phyloP scores from a whole-genome alignment of 352 stramenopile genomes.

The Phytophthora brassicae region DNA sequence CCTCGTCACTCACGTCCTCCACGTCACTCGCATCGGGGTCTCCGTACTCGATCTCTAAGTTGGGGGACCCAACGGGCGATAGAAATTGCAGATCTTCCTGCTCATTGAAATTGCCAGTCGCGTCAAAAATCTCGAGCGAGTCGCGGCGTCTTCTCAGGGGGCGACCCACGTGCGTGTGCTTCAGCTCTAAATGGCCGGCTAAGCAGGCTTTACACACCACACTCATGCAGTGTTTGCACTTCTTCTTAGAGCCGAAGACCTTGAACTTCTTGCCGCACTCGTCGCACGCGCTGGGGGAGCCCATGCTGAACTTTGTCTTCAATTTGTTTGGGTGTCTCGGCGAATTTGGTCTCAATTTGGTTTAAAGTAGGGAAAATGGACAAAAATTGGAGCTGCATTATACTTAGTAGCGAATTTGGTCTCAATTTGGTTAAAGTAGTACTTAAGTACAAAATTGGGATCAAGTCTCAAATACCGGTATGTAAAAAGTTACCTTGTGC shows the following conservation, averaged over 20 bases:
- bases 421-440: too few species aligned
- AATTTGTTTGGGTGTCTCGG: too few species aligned
- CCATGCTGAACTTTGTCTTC: too few species aligned
- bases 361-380: too few species aligned
- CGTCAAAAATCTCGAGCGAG: constrained; percentile 31
- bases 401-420: too few species aligned
- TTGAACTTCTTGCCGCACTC: constrained; percentile 80
- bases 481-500: too few species aligned
- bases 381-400: too few species aligned
- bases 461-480: too few species aligned
- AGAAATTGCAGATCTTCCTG: constrained; percentile 61
- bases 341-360: too few species aligned
- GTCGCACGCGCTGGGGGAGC: constrained; percentile 44
- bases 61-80: constrained; percentile 31
- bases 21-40: constrained; percentile 38
- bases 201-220: constrained; percentile 66
- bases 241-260: constrained; percentile 68
- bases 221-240: constrained; percentile 67
- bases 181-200: constrained; percentile 44
- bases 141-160: constrained; percentile 19
- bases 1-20: constrained; percentile 44
- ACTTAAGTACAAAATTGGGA: too few species aligned
- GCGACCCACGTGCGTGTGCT: constrained; percentile 39
- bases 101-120: neutral
- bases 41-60: constrained; percentile 29